phyloP scores from a whole-genome alignment of 2,329 filamentous ascomycete species.

The Fusarium setosum region DNA sequence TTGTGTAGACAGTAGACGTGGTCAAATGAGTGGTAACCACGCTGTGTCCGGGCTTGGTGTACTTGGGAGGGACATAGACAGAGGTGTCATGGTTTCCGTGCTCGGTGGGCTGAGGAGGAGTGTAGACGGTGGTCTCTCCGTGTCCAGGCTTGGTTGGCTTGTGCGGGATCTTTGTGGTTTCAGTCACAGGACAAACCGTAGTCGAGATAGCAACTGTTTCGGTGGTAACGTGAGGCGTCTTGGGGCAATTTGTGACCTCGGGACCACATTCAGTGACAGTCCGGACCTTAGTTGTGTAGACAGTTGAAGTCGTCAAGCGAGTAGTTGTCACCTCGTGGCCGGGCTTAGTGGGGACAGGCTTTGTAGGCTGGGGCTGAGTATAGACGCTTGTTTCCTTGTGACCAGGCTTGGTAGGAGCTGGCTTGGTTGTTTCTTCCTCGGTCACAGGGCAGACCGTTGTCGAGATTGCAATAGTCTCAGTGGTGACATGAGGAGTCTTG shows the following conservation, averaged over 20 bases:
- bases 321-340: constrained; percentile 29
- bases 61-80: not conserved
- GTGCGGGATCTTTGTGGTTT: not conserved
- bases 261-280: constrained; percentile 19
- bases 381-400: constrained; percentile 1
- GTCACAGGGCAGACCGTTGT: constrained; percentile 32
- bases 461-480: constrained; percentile 24
- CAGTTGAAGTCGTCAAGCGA: constrained; percentile 9
- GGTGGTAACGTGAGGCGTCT: constrained; percentile 8
- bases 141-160: not conserved
- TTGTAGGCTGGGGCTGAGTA: constrained; percentile 1
- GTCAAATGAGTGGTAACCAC: constrained; percentile 39
- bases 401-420: not conserved
- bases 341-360: constrained; percentile 10
- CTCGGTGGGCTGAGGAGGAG: not conserved
- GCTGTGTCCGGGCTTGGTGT: not conserved
- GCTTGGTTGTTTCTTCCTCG: not conserved
- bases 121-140: not conserved
- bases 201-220: constrained; percentile 24
- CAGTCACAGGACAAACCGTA: constrained; percentile 23
- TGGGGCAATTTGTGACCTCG: constrained; percentile 17
- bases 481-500: constrained; percentile 18
- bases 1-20: constrained; percentile 24
- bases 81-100: constrained; percentile 24
- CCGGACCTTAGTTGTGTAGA: constrained; percentile 26